A percentile compares a stretch with the other conserved stretches of the same genome.
Evolutionary conservation across 2,329 filamentous ascomycete species (phyloP).

Genomic region (Fusarium graminum): DNA sequence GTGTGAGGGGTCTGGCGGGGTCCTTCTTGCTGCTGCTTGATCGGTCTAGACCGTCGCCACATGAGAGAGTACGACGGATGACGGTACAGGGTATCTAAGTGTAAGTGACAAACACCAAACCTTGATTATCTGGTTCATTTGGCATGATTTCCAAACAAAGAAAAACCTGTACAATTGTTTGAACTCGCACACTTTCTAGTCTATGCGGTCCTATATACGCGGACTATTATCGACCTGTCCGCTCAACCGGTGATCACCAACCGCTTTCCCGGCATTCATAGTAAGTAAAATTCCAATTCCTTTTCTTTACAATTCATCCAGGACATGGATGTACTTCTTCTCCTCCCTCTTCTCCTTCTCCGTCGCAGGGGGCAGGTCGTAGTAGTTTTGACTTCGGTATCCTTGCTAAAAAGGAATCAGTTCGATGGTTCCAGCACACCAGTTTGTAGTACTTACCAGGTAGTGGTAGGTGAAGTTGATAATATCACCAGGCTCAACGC

Average conservation of each 20-base stretch:
- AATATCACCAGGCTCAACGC: conserved; percentile 89
- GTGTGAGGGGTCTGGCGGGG: conserved; percentile 36
- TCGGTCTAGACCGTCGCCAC: conserved; percentile 19
- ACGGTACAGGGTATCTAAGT: conserved; percentile 36
- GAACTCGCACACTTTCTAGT: conserved; percentile 49
- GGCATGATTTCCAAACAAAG: conserved; percentile 40
- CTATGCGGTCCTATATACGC: conserved; percentile 53
- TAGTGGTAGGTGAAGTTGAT: conserved; percentile 93
- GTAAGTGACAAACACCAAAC: not conserved
- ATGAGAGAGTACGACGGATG: not conserved
- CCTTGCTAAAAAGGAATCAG: conserved; percentile 72
- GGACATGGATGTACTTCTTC: conserved; percentile 95
- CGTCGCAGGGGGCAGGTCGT: conserved; percentile 93
- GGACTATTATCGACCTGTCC: conserved; percentile 42
- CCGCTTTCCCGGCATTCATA: conserved; percentile 36
- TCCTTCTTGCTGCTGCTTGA: conserved; percentile 14
- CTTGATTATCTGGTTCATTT: not conserved
- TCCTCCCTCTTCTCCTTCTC: conserved; percentile 95
- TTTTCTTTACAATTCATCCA: conserved; percentile 80
- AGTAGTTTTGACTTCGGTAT: conserved; percentile 89
- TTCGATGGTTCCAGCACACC: not conserved
- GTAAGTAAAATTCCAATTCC: conserved; percentile 27
- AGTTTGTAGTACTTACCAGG: conserved; percentile 72
- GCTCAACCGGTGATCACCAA: conserved; percentile 28
- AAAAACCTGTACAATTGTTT: conserved; percentile 51